Percentiles rank a stretch among this genome's conserved stretches.
phyloP scores from a whole-genome alignment of 2,329 filamentous ascomycete species.

The Trichoderma endophyticum region DNA sequence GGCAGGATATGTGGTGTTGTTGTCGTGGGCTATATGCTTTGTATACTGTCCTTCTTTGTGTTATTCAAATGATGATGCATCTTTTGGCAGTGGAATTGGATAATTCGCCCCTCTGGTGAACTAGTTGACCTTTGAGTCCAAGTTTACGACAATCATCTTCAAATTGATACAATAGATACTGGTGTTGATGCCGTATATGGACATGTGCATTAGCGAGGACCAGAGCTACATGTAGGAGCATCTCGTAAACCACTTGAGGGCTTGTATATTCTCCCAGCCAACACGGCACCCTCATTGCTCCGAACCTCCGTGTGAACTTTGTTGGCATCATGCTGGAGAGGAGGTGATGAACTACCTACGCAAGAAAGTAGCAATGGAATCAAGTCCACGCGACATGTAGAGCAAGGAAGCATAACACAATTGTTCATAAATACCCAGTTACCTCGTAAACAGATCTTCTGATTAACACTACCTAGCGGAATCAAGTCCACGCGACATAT shows the following conservation, averaged over 20 bases:
- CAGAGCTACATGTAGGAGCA: neutral
- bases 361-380: neutral
- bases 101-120: neutral
- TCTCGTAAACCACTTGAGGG: neutral
- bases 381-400: neutral
- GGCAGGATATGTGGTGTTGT: neutral
- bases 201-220: neutral
- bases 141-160: neutral
- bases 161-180: neutral
- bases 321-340: neutral
- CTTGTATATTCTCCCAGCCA: neutral
- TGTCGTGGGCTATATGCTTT: neutral
- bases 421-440: neutral
- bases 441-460: neutral
- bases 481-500: too few species aligned
- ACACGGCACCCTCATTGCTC: neutral
- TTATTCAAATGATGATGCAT: neutral
- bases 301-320: neutral
- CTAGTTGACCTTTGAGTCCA: neutral
- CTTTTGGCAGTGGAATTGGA: neutral
- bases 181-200: neutral
- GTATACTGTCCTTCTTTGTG: neutral
- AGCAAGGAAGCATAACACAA: neutral
- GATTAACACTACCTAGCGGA: neutral
- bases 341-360: neutral